Percentiles rank a stretch among this genome's conserved stretches.
These are phyloP conservation scores for Ophiostoma sp. DNA, from an alignment of 2,329 filamentous ascomycete species.

Conservation along the genomic window DNA sequence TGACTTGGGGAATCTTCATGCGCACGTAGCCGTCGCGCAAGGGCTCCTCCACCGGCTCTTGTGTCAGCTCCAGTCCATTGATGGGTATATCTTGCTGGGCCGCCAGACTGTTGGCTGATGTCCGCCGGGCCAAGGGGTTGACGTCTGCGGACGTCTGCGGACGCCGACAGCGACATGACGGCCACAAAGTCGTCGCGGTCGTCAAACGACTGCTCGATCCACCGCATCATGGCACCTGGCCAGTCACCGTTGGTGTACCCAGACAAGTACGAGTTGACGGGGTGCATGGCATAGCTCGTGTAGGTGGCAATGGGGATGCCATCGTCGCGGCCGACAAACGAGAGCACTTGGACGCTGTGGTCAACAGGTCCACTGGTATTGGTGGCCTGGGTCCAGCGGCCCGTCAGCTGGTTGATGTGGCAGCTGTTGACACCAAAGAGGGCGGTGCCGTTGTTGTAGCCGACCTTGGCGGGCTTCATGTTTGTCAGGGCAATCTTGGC, in stretches of 20 bases:
- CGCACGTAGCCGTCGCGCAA: neutral
- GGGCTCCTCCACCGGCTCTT: neutral
- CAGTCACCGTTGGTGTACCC: neutral
- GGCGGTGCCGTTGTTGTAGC: neutral
- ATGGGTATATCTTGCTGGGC: neutral
- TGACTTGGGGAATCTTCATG: neutral
- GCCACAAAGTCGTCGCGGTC: neutral
- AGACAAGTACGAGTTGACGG: neutral
- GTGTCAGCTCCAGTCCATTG: neutral
- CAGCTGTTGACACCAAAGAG: neutral
- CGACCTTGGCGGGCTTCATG: neutral
- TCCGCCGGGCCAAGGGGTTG: neutral
- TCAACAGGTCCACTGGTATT: neutral
- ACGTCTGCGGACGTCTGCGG: neutral
- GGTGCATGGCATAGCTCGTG: neutral
- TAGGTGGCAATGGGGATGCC: neutral
- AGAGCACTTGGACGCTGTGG: neutral
- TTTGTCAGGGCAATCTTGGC: neutral
- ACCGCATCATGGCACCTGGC: neutral
- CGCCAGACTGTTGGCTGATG: neutral
- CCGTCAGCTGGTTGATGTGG: neutral
- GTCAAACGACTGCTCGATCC: neutral
- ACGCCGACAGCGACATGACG: neutral
- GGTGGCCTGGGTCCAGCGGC: neutral
- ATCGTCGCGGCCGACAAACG: neutral